Conservation (phyloP, 2,329 filamentous ascomycete genomes). For the Talaromyces atroroseus region DNA sequence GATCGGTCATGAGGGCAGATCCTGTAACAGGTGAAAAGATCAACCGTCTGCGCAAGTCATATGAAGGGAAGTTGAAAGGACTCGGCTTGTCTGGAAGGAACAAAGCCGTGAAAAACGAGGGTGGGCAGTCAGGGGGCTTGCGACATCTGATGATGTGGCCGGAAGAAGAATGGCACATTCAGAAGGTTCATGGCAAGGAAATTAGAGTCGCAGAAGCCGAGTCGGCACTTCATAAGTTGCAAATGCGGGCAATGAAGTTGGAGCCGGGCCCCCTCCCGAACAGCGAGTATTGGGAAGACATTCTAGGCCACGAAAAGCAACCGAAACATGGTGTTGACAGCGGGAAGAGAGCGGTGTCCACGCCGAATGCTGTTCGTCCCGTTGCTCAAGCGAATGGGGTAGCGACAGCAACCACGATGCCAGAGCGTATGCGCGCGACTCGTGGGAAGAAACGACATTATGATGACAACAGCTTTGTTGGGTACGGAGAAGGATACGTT, state of each 20-base stretch:
- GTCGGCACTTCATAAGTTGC: slow-evolving; percentile 36
- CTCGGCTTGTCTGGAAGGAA: slow-evolving; percentile 45
- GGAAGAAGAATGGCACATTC: slow-evolving; percentile 48
- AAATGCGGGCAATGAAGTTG: slow-evolving; percentile 43
- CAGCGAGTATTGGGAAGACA: slow-evolving; percentile 45
- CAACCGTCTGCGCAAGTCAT: slow-evolving; percentile 55
- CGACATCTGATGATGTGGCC: slow-evolving; percentile 42
- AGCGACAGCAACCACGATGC: slow-evolving; percentile 25
- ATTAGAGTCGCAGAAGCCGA: slow-evolving; percentile 40
- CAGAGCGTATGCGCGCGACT: slow-evolving; percentile 36
- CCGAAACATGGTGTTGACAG: slow-evolving; percentile 31
- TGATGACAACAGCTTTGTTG: slow-evolving; percentile 47
- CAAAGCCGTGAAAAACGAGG: slow-evolving; percentile 42
- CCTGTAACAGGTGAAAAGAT: slow-evolving; percentile 60
- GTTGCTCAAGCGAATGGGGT: slow-evolving; percentile 23
- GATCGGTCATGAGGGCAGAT: slow-evolving; percentile 55
- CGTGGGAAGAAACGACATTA: slow-evolving; percentile 47
- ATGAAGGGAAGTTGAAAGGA: slow-evolving; percentile 47
- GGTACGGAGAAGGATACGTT: slow-evolving; percentile 47
- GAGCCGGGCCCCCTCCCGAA: slow-evolving; percentile 43
- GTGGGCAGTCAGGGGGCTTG: slow-evolving; percentile 34
- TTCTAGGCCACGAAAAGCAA: slow-evolving; percentile 44
- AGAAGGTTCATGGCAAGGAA: slow-evolving; percentile 43
- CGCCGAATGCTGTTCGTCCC: slow-evolving; percentile 21
- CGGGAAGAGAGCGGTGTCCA: slow-evolving; percentile 25